Conservation (phyloP, 495 filamentous ascomycete species). For the Sordaria brevicollis region DNA sequence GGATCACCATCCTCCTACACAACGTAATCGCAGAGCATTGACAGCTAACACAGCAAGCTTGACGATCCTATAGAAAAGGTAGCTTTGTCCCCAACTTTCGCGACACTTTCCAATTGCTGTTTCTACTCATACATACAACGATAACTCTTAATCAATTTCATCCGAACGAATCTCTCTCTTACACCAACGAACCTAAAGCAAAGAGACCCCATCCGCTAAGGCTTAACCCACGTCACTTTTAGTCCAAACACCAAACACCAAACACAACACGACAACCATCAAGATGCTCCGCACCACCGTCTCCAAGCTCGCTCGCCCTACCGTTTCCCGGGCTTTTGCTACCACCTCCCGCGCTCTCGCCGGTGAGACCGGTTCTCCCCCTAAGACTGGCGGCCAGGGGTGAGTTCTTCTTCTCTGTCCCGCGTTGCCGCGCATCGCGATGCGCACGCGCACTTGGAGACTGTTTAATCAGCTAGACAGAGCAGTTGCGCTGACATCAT, state of each 20-base stretch:
- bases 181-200: not conserved
- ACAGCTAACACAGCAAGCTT: not conserved
- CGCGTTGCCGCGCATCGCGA: not conserved
- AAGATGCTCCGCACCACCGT: slow-evolving; percentile 59
- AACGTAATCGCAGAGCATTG: not conserved
- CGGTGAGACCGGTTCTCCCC: slow-evolving; percentile 60
- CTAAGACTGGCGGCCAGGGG: slow-evolving; percentile 33
- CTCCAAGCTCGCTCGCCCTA: slow-evolving; percentile 43
- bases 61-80: not conserved
- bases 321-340: slow-evolving; percentile 48
- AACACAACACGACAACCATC: slow-evolving; percentile 5
- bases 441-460: not conserved
- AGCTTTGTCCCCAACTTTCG: not conserved
- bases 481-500: not conserved
- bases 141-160: not conserved
- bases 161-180: not conserved
- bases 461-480: no score
- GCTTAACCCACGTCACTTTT: not conserved
- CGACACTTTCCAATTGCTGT: not conserved
- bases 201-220: not conserved
- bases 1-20: not conserved
- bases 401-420: slow-evolving; percentile 19
- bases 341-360: slow-evolving; percentile 50
- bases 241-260: not conserved
- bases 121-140: not conserved